A percentile compares a stretch with the other conserved stretches of the same genome.
Conservation (phyloP, 208 protist genomes). For the Angomonas desouzai region DNA sequence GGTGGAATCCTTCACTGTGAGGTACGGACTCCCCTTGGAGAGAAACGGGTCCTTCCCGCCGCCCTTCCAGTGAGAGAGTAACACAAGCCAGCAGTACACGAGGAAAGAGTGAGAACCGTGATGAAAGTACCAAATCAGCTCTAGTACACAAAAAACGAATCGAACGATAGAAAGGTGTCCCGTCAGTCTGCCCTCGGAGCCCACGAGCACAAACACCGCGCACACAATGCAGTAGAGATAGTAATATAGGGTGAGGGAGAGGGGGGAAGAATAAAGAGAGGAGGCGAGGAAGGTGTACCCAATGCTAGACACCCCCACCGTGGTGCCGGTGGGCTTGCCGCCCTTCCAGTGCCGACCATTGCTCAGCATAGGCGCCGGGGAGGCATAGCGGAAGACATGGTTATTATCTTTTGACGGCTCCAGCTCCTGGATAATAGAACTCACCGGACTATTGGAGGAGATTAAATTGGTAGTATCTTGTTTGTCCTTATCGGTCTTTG, state of each 20-base stretch:
- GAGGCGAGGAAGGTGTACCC: conserved; percentile 20
- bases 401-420: neutral
- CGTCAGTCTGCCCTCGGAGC: conserved; percentile 34
- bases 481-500: neutral
- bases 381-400: conserved; percentile 12
- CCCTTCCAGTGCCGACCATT: neutral
- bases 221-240: conserved; percentile 36
- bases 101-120: conserved; percentile 50
- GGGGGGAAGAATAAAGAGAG: conserved; percentile 37
- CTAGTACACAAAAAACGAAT: conserved; percentile 21
- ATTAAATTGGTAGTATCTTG: too few relatives aligned
- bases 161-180: conserved; percentile 37
- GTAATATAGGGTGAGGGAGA: conserved; percentile 47
- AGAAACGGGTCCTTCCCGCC: conserved; percentile 17
- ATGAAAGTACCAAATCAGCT: conserved; percentile 46
- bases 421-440: too few relatives aligned
- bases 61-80: conserved; percentile 29
- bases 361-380: neutral
- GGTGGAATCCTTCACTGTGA: neutral
- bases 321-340: neutral
- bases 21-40: neutral
- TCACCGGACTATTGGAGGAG: too few relatives aligned
- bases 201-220: conserved; percentile 31
- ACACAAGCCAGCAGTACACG: conserved; percentile 34
- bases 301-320: conserved; percentile 8